These are phyloP conservation scores for Prorocentrum cordatum DNA, from an alignment of 169 alveolate genomes.

Conservation along the genomic window DNA sequence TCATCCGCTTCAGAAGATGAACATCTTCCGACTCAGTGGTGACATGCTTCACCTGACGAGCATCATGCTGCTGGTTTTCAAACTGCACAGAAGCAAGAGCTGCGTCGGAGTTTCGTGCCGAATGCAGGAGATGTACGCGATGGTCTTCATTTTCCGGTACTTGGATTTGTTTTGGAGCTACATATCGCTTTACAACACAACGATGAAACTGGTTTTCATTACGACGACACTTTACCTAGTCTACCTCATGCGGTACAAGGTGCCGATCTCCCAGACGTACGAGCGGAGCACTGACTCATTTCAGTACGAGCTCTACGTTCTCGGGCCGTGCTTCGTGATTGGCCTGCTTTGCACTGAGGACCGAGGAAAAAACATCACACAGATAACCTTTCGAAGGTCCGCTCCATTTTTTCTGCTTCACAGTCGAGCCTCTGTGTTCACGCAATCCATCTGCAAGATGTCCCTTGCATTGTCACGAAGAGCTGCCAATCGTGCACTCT, in stretches of 20 bases:
- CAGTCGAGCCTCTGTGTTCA: no score
- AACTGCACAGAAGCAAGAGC: slow-evolving; percentile 62
- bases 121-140: slow-evolving; percentile 56
- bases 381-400: neutral
- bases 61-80: slow-evolving; percentile 56
- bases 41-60: slow-evolving; percentile 61
- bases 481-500: no score
- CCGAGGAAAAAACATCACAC: no score
- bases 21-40: slow-evolving; percentile 33
- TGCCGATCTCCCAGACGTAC: slow-evolving; percentile 45
- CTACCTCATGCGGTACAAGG: slow-evolving; percentile 37
- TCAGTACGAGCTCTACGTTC: slow-evolving; percentile 32
- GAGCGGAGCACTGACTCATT: slow-evolving; percentile 35
- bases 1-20: no score
- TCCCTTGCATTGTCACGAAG: no score
- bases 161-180: slow-evolving; percentile 45
- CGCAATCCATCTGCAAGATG: no score
- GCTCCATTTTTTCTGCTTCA: no score
- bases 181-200: slow-evolving; percentile 52
- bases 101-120: slow-evolving; percentile 55
- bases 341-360: no score
- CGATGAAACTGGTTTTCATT: neutral
- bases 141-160: slow-evolving; percentile 38
- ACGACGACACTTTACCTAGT: neutral
- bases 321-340: slow-evolving; percentile 42